Evolutionary conservation across 2,329 filamentous ascomycete species (phyloP).

Genomic region (Colletotrichum siamense): DNA sequence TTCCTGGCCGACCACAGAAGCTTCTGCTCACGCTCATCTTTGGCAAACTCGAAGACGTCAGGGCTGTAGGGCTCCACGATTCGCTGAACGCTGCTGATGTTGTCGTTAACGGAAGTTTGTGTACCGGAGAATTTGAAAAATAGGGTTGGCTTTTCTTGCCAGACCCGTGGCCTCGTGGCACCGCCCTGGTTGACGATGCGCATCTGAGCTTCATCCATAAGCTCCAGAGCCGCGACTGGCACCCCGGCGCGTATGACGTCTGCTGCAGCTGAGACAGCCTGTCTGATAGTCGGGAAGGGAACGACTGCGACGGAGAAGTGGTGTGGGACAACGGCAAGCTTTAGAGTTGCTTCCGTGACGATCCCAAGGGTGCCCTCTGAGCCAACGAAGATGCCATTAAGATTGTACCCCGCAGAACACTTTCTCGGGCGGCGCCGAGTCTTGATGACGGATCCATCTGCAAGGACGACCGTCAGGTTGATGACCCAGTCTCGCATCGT

Average conservation of each 20-base stretch:
- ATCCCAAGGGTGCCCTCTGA: conserved; percentile 75
- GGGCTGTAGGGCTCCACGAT: conserved; percentile 55
- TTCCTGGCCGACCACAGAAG: conserved; percentile 78
- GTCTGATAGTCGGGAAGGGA: conserved; percentile 61
- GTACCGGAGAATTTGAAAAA: conserved; percentile 80
- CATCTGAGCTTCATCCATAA: conserved; percentile 71
- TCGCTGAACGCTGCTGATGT: conserved; percentile 57
- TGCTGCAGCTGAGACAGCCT: conserved; percentile 69
- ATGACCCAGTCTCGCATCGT: conserved; percentile 79
- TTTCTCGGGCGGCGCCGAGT: conserved; percentile 72
- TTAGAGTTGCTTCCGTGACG: conserved; percentile 74
- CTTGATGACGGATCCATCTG: conserved; percentile 71
- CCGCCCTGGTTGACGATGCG: conserved; percentile 66
- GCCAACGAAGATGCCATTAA: conserved; percentile 71
- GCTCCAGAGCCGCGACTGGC: conserved; percentile 68
- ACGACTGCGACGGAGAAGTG: conserved; percentile 69
- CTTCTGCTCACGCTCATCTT: conserved; percentile 66
- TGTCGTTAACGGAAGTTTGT: conserved; percentile 60
- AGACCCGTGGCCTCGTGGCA: conserved; percentile 61
- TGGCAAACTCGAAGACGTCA: conserved; percentile 69
- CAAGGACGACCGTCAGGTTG: conserved; percentile 72
- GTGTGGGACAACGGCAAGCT: conserved; percentile 67
- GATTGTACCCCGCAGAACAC: conserved; percentile 73
- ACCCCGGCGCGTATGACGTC: conserved; percentile 68
- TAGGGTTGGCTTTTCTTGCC: conserved; percentile 72